Base-by-base conservation (phyloP, 1,139 yeast species). In the Taphrina betulina region DNA sequence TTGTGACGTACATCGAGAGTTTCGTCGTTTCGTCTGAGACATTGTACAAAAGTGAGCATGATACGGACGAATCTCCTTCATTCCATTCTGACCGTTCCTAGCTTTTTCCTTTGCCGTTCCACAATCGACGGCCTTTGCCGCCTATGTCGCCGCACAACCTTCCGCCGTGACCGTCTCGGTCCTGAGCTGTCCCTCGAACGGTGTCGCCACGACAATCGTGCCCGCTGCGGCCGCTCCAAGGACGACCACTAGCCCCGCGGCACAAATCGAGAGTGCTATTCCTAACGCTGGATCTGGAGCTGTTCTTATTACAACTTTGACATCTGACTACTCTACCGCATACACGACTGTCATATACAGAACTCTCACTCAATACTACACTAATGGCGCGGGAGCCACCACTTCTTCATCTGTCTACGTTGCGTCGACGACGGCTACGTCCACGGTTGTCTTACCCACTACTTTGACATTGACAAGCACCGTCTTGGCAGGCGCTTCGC, bases 51-150 rank as follows among this genome's bases (percentile, higher is more conserved):
- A 41, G 45, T 41, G 19, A 38, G 42, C 10, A 2, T 3, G 10
- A 2, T 2, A 1, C 19, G 10, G 22, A 8, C 8, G 24, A 4
- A 1, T 2, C 23, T 5, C 23, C 43, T 19, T 19, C 16, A 14
- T 8, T 34, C 5, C n/a, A 14, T 8, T 7, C 5, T 34, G 16
- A 8, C 8, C n/a, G n/a, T 34, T 34, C 37, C 16, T 41, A 41
- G 48, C 48, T 10, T 24, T 43, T 4, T n/a, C n/a, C 20, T 43
- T 43, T 31, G 48, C 38, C 14, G 38, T 43, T 17, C 48, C 48
- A 5, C 37, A 24, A 8, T 22, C 23, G n/a, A 26, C 45, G 8
- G 26, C 7, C 10, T 17, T n/a, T 14, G 22, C 3, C 16, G 34
- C 22, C 1, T 8, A 8, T 5, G 17, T 5, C n/a, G 3, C 34